Conservation (phyloP, 257 asterid genomes). For the Leptodermis oblonga region DNA sequence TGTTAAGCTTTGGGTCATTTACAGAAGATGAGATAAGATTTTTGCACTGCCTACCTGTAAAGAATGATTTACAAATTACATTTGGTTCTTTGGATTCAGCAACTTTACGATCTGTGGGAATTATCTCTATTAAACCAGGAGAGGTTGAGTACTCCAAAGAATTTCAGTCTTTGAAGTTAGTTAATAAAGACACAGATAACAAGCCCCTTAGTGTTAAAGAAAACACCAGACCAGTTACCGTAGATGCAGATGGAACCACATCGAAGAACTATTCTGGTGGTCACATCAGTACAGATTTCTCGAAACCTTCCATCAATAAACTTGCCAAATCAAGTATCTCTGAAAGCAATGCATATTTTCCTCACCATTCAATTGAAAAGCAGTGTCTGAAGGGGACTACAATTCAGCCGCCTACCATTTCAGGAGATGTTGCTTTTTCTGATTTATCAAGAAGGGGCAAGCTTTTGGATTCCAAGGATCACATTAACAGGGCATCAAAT, state of each 20-base stretch:
- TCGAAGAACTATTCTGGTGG: constrained; percentile 16
- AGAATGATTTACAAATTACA: constrained; percentile 34
- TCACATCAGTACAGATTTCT: constrained; percentile 22
- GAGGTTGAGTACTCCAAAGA: constrained; percentile 27
- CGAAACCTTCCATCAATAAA: constrained; percentile 19
- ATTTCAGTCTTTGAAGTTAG: constrained; percentile 24
- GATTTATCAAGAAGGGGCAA: constrained; percentile 30
- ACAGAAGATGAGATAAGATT: constrained; percentile 71
- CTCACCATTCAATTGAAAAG: constrained; percentile 21
- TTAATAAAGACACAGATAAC: constrained; percentile 16
- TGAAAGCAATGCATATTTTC: constrained; percentile 12
- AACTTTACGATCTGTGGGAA: constrained; percentile 63
- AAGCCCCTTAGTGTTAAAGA: constrained; percentile 14
- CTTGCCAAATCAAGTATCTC: constrained; percentile 15
- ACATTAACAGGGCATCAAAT: constrained; percentile 29
- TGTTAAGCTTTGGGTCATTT: constrained; percentile 71
- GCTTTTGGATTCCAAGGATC: constrained; percentile 19
- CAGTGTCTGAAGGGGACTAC: constrained; percentile 21
- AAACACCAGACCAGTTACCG: constrained; percentile 17
- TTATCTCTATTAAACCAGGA: constrained; percentile 25
- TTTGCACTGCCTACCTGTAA: constrained; percentile 39
- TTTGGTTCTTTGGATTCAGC: constrained; percentile 66
- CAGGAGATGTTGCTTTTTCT: constrained; percentile 22
- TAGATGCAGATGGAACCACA: constrained; percentile 33
- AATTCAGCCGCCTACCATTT: constrained; percentile 26